A percentile compares a stretch with the other conserved stretches of the same genome.
Conservation (phyloP, 2,329 filamentous ascomycete genomes). For the Beauveria pseudobassiana region DNA sequence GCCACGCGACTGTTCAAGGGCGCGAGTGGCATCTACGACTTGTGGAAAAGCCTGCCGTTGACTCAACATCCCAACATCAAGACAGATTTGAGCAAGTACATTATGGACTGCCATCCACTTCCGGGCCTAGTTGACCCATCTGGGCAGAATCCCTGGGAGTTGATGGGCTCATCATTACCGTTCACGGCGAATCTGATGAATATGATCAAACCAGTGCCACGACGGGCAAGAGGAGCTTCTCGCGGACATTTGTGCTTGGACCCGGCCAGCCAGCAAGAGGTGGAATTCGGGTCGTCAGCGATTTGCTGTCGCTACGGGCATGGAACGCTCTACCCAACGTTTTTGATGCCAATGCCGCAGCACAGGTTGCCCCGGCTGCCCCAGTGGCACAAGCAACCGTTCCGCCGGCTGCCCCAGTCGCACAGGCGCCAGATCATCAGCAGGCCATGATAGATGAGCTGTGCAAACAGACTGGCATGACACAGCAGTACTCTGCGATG, state of each 20-base stretch:
- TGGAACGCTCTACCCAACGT: conserved; percentile 47
- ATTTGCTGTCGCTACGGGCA: conserved; percentile 66
- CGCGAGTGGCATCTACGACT: conserved; percentile 52
- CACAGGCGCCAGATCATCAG: conserved; percentile 38
- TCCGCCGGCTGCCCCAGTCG: conserved; percentile 17
- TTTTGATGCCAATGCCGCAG: conserved; percentile 24
- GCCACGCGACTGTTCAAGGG: conserved; percentile 62
- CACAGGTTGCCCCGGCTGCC: conserved; percentile 18
- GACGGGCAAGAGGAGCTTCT: conserved; percentile 67
- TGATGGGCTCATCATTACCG: conserved; percentile 67
- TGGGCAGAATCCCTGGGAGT: conserved; percentile 58
- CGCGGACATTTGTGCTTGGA: conserved; percentile 71
- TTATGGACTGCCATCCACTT: conserved; percentile 73
- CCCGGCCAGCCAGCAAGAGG: conserved; percentile 60
- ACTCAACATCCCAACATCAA: conserved; percentile 69
- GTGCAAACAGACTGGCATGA: conserved; percentile 73
- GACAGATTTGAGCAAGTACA: conserved; percentile 62
- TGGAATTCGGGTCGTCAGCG: conserved; percentile 67
- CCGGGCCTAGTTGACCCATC: conserved; percentile 63
- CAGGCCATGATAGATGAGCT: conserved; percentile 69
- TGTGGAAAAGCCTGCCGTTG: conserved; percentile 63
- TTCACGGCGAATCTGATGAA: conserved; percentile 84
- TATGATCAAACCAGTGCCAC: conserved; percentile 48
- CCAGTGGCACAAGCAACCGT: no score
- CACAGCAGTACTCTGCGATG: conserved; percentile 66